Percentiles rank a stretch among this genome's conserved stretches.
Conservation (phyloP, 2,329 filamentous ascomycete genomes). For the Exophiala bonariae region DNA sequence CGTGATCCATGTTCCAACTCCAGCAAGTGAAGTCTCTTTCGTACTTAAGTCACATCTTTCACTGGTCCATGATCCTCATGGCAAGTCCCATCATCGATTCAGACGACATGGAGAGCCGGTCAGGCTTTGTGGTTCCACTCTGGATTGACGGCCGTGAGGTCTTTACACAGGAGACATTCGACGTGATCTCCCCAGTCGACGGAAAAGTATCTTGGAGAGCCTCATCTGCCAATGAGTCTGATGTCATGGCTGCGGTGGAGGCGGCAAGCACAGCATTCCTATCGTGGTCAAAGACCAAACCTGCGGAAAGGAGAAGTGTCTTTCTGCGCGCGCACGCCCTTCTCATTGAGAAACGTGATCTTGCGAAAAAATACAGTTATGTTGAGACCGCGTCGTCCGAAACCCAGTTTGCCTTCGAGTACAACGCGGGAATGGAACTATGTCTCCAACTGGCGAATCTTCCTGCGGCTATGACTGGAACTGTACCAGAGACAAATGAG, state of each 20-base stretch:
- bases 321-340: conserved; percentile 66
- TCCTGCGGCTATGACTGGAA: conserved; percentile 2
- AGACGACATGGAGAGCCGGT: too few relatives aligned
- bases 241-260: conserved; percentile 56
- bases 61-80: too few relatives aligned
- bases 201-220: conserved; percentile 56
- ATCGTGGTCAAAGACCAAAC: conserved; percentile 65
- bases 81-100: too few relatives aligned
- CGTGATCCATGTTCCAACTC: too few relatives aligned
- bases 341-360: conserved; percentile 59
- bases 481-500: neutral
- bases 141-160: conserved; percentile 44
- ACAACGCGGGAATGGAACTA: neutral
- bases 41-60: too few relatives aligned
- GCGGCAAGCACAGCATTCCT: conserved; percentile 67
- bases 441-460: conserved; percentile 6
- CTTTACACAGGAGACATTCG: conserved; percentile 38
- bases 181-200: conserved; percentile 56
- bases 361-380: conserved; percentile 62
- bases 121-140: too few relatives aligned
- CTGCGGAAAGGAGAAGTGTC: conserved; percentile 64
- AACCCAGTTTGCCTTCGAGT: conserved; percentile 32
- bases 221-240: conserved; percentile 55
- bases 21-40: too few relatives aligned
- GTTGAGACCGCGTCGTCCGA: conserved; percentile 56